Base-by-base conservation (phyloP, 345 rosid genomes). In the Populus tremula region DNA sequence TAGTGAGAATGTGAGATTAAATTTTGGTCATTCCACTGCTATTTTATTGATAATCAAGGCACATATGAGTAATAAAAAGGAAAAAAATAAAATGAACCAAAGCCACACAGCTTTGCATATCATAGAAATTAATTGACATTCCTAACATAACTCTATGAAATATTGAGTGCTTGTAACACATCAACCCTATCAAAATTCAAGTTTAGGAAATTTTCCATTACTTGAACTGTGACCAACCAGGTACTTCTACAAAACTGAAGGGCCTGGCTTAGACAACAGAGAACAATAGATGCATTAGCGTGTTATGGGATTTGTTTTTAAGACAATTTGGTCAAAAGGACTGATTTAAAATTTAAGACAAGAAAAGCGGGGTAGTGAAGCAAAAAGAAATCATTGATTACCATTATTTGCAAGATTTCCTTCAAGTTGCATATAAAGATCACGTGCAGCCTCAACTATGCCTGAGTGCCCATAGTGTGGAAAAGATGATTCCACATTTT, bases 401-500 rank as follows among this genome's bases (percentile, higher is more conserved):
- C 93, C 87, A 76, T 79, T 83, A 81, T 78, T 78, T 69, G 62
- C 72, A 27, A 80, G 82, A 62, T 80, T 86, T 83, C 94, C 99
- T 86, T 95, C 99, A 85, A 93, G 70, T 87, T 95, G 94, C 85
- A 81, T 76, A 77, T 76, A 92, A 47, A 95, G 92, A 81, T 95
- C 99, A 70, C 92, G 83, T 71, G 96, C 93, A 82, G 98, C 94
- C 77, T 87, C 92, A 63, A 91, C 91, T 35, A 93, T 91, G 77
- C 99, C 99, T 14, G 82, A 89, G 78, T 93, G 98, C 17, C 96
- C 97, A 73, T 92, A 90, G 80, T 91, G 97, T 59, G 88, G 94
- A 69, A 87, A 86, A 71, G 98, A 87, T 49, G 87, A 77, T 76
- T 91, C 85, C 23, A 90, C 82, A 25, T 54, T 73, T 79, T 53